Percentiles rank a stretch among this genome's conserved stretches.
These are phyloP conservation scores for Candida anutae DNA, from an alignment of 1,139 yeast species.

Conservation along the genomic window DNA sequence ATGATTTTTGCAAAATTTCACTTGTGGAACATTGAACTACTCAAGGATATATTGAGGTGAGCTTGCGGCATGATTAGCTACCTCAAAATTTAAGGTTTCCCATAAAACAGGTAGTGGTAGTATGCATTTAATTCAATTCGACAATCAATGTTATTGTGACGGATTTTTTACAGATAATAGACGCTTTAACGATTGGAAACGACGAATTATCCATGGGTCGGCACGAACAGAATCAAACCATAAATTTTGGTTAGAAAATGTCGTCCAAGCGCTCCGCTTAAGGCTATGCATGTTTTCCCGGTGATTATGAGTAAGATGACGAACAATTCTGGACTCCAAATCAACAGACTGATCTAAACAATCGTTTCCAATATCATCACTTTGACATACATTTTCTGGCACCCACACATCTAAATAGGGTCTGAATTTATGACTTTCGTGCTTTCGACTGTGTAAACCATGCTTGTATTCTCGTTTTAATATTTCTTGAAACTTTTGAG, in stretches of 20 bases:
- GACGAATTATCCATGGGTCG: conserved; percentile 9
- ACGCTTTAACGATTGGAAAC: no score
- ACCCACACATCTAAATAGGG: conserved; percentile 27
- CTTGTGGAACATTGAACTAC: conserved; percentile 52
- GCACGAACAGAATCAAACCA: conserved; percentile 3
- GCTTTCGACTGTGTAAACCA: conserved; percentile 16
- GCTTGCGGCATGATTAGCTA: no score
- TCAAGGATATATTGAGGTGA: conserved; percentile 15
- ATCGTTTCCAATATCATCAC: conserved; percentile 13
- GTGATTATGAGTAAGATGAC: conserved; percentile 8
- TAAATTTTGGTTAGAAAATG: no score
- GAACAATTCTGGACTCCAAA: conserved; percentile 12
- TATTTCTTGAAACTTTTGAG: conserved; percentile 24
- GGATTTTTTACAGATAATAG: background rate
- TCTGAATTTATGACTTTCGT: conserved; percentile 21
- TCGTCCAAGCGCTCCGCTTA: no score
- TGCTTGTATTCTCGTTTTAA: conserved; percentile 37
- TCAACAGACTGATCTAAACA: conserved; percentile 14
- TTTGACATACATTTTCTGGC: conserved; percentile 14
- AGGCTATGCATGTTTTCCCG: conserved; percentile 2
- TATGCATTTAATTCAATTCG: background rate
- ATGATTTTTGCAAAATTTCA: conserved; percentile 58
- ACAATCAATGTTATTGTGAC: background rate
- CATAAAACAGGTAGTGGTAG: background rate
- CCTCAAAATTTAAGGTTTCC: no score